Conservation (phyloP, 176 grass and related monocot species). For the Eremochloa ophiuroides region DNA sequence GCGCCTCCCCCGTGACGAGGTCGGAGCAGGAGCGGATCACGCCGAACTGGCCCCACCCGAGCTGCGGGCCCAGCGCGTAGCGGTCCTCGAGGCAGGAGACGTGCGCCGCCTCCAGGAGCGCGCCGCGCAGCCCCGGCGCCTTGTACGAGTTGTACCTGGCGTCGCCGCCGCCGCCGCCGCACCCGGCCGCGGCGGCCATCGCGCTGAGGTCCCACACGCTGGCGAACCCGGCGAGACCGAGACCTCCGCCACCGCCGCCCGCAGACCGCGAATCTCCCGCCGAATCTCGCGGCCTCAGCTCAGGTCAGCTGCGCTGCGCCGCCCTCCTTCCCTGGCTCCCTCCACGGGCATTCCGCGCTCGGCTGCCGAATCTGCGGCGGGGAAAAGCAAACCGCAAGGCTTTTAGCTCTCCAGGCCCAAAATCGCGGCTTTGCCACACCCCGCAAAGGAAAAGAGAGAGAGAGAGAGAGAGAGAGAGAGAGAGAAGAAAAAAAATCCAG, state of each 20-base stretch:
- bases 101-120: conserved; percentile 77
- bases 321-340: not conserved
- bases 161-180: conserved; percentile 2
- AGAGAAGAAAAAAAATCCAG: too few relatives aligned
- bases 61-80: conserved; percentile 67
- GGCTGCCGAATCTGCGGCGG: conserved; percentile 37
- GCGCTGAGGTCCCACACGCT: too few relatives aligned
- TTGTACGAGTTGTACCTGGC: conserved; percentile 74
- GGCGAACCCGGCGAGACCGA: too few relatives aligned
- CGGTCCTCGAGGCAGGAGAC: conserved; percentile 81
- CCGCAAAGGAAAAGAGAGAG: not conserved
- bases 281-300: conserved; percentile 14
- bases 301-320: not conserved
- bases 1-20: conserved; percentile 67
- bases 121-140: conserved; percentile 46
- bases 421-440: conserved; percentile 7
- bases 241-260: not conserved
- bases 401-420: not conserved
- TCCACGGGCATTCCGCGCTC: not conserved
- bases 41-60: conserved; percentile 96
- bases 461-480: too few relatives aligned
- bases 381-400: conserved; percentile 4
- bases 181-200: too few relatives aligned
- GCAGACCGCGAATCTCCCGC: too few relatives aligned
- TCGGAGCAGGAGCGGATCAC: conserved; percentile 89